A percentile compares a stretch with the other conserved stretches of the same genome.
These are phyloP conservation scores for Tolypocladium guangdongense DNA, from an alignment of 2,329 filamentous ascomycete species.

Conservation along the genomic window DNA sequence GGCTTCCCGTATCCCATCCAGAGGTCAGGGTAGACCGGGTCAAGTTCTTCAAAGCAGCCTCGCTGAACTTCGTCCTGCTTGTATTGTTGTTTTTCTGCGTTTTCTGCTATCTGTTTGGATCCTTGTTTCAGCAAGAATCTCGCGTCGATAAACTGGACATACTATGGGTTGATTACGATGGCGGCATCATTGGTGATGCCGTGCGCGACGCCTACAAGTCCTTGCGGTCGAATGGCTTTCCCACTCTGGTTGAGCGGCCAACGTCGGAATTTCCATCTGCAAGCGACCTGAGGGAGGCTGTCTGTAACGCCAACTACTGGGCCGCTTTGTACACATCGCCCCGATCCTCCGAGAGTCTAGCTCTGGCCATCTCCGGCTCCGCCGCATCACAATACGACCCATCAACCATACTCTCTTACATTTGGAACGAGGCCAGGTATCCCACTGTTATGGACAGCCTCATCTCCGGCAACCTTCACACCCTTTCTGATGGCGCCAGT, in stretches of 20 bases:
- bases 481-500: conserved; percentile 6
- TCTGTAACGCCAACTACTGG: conserved; percentile 10
- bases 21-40: conserved; percentile 1
- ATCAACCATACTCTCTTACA: conserved; percentile 7
- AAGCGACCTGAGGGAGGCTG: conserved; percentile 3
- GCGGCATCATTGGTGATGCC: conserved; percentile 10
- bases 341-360: conserved; percentile 6
- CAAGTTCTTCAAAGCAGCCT: conserved; percentile 8
- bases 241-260: conserved; percentile 7
- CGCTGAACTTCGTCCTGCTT: conserved; percentile 24
- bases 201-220: conserved; percentile 10
- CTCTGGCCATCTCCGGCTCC: conserved; percentile 3
- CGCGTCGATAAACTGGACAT: conserved; percentile 8
- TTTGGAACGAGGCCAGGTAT: conserved; percentile 12
- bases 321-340: conserved; percentile 7
- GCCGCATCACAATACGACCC: conserved; percentile 6
- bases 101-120: conserved; percentile 12
- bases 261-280: conserved; percentile 4
- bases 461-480: conserved; percentile 6
- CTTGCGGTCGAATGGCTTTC: conserved; percentile 7
- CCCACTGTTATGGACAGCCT: conserved; percentile 5
- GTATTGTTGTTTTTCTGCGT: conserved; percentile 18
- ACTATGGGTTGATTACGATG: conserved; percentile 14
- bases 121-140: conserved; percentile 9
- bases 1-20: conserved; percentile 3